Conservation (phyloP, 148 eudicot species). For the Fallopia convolvulus region DNA sequence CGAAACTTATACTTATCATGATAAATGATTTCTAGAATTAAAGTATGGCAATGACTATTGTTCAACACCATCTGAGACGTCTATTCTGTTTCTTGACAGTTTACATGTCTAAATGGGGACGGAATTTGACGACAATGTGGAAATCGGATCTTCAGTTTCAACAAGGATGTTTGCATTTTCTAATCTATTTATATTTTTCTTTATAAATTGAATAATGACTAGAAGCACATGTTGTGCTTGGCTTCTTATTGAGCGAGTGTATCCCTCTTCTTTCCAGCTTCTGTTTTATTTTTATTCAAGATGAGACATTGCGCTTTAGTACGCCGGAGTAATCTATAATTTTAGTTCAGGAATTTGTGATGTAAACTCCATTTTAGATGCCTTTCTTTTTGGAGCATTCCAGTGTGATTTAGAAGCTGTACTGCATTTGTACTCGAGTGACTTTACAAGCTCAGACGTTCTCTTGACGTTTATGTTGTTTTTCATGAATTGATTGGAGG, state of each 20-base stretch:
- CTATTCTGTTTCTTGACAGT: not conserved
- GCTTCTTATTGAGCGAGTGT: not conserved
- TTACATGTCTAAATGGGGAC: not conserved
- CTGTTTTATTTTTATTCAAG: not conserved
- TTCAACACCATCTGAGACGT: not conserved
- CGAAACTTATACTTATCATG: not conserved
- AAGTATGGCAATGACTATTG: too few species aligned
- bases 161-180: not conserved
- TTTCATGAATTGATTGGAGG: too few species aligned
- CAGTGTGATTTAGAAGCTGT: not conserved
- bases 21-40: not conserved
- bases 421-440: not conserved
- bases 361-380: not conserved
- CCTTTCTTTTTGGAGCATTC: not conserved
- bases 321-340: not conserved
- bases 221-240: constrained; percentile 8
- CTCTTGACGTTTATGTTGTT: not conserved
- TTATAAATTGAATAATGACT: not conserved
- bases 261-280: not conserved
- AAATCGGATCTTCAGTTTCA: not conserved
- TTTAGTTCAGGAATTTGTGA: not conserved
- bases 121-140: not conserved
- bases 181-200: not conserved
- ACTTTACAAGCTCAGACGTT: not conserved
- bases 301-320: not conserved